These are phyloP conservation scores for Talaromyces sp. DNA, from an alignment of 2,329 filamentous ascomycete genomes.

Conservation along the genomic window DNA sequence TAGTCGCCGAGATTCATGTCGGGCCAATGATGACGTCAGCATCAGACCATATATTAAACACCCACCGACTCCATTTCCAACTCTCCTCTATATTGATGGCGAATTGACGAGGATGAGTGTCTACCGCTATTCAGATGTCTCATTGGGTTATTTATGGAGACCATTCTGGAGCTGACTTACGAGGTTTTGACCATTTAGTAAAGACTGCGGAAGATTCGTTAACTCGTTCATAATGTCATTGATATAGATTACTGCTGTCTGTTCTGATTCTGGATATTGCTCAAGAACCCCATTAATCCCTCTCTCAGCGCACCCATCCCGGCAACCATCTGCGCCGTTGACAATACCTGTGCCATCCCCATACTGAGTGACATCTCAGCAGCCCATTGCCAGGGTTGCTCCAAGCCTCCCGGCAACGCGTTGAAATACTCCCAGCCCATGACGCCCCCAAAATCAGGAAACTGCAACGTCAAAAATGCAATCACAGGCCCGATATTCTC, in stretches of 20 bases:
- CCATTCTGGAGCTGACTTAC: background rate
- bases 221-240: background rate
- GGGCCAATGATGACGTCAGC: background rate
- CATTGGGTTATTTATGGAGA: background rate
- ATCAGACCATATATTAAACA: background rate
- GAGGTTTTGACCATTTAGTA: background rate
- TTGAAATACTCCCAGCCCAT: slow-evolving; percentile 98
- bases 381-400: slow-evolving; percentile 75
- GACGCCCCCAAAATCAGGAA: slow-evolving; percentile 74
- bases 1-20: background rate
- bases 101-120: background rate
- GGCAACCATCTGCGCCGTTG: slow-evolving; percentile 31
- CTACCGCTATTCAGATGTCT: background rate
- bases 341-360: slow-evolving; percentile 41
- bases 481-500: slow-evolving; percentile 57
- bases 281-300: slow-evolving; percentile 31
- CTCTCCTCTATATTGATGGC: background rate
- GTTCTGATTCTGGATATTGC: slow-evolving; percentile 27
- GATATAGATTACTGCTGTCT: slow-evolving; percentile 18
- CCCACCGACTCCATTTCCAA: background rate
- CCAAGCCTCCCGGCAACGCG: slow-evolving; percentile 61
- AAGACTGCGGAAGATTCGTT: background rate
- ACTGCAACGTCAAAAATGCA: slow-evolving; percentile 55
- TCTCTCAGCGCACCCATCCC: slow-evolving; percentile 29
- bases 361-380: slow-evolving; percentile 58